Evolutionary conservation across 768 basidiomycete species (phyloP), one percentile per base, ranked within the genome.

Genomic region (Boletus speciosus): DNA sequence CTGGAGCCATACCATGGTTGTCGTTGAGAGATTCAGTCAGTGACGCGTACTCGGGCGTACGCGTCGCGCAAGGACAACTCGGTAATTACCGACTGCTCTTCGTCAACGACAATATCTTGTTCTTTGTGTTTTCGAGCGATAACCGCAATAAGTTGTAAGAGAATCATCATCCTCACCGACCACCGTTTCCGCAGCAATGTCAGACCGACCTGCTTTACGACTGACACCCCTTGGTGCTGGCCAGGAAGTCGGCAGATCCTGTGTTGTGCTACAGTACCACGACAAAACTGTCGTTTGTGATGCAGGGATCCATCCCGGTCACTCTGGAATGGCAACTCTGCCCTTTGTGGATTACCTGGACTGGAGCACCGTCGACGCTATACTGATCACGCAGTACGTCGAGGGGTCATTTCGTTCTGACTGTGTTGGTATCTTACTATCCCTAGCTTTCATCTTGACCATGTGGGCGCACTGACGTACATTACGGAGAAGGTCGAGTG

Each of bases 341-440:
- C 96, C 96, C 1, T 97, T 95, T 72, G 86, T 96, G 51, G 96
- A 99, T 68, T 89, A 96, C 65, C 71, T 98, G 52, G 96, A 99
- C 67, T 98, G 96, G 96, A 91, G 88, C 62, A 94, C 90, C 0
- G 96, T 98, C 25, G 96, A 98, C 72, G 94, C 89, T 1, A 81
- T 98, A 54, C 78, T 98, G 25, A 83, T 98, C 51, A 97, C 96
- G 5, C 96, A 98, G 95, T 96, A 69, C 71, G 90, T 78, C 37
- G 27, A 6, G 47, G 16, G 14, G 39, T 58, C 23, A 25, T 23
- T 38, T 42, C 21, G 43, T 51, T 47, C 11, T 12, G 23, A 12
- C 32, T 23, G 29, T 4, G 23, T 51, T 60, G 15, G 38, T 50
- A 3, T 46, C 38, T 50, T 21, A 44, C 15, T 5, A 1, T 21